These are phyloP conservation scores for Ceratocystis ficicola DNA, from an alignment of 2,329 filamentous ascomycete genomes.

Conservation along the genomic window DNA sequence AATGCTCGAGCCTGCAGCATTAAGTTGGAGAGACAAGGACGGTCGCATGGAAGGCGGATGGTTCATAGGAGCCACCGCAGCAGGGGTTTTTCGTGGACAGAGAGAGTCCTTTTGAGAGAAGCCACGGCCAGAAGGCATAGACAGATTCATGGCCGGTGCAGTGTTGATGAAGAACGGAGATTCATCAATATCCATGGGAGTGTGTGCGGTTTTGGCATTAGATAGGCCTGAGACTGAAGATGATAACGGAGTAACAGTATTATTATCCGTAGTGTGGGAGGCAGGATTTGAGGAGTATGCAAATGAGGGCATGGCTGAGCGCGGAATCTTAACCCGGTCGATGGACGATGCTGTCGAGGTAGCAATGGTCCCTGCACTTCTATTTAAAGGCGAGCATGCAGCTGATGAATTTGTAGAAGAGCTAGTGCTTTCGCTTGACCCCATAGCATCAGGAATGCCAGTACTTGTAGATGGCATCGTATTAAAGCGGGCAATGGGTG, in stretches of 20 bases:
- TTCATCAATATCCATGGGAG: constrained; percentile 34
- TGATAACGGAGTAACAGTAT: background rate
- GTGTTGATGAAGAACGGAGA: constrained; percentile 26
- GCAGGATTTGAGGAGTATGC: background rate
- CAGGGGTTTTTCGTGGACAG: background rate
- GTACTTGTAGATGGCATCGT: constrained; percentile 6
- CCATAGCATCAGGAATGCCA: background rate
- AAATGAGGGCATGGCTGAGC: constrained; percentile 15
- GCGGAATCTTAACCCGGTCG: constrained; percentile 5
- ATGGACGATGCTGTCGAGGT: background rate
- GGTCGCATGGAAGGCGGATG: background rate
- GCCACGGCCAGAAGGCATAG: constrained; percentile 6
- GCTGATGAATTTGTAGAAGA: background rate
- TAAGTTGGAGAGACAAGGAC: constrained; percentile 38
- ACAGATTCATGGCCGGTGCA: constrained; percentile 34
- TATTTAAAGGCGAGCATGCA: background rate
- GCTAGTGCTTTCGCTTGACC: background rate
- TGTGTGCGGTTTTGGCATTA: constrained; percentile 11
- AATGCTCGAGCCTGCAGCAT: constrained; percentile 27
- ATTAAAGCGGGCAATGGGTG: constrained; percentile 11
- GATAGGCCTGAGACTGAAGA: constrained; percentile 22
- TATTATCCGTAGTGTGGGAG: background rate
- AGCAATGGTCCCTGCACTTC: background rate
- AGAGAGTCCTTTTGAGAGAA: background rate
- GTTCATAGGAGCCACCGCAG: background rate